Percentiles rank a stretch among this genome's conserved stretches.
Evolutionary conservation across 768 basidiomycete species (phyloP).

Genomic region (Psilocybe azurescens): DNA sequence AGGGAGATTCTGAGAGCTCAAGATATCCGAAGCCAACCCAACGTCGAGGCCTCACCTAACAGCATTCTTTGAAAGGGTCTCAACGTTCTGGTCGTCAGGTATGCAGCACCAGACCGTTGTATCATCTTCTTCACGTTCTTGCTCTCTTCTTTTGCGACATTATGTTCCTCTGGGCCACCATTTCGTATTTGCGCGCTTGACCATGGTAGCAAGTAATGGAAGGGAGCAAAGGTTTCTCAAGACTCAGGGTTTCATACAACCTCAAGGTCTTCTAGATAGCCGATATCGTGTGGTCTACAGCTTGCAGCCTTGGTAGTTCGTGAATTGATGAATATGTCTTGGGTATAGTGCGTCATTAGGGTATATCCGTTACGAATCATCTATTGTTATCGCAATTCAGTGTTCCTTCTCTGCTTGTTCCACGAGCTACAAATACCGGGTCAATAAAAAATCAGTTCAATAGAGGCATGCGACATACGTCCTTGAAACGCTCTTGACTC

Average conservation of each 20-base stretch:
- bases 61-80: background rate
- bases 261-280: no score
- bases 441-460: background rate
- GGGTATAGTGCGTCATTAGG: background rate
- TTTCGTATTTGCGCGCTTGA: no score
- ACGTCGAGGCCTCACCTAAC: background rate
- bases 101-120: background rate
- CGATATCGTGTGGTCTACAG: no score
- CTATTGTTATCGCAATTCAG: no score
- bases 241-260: no score
- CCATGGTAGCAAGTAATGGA: no score
- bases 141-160: background rate
- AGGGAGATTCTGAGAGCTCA: background rate
- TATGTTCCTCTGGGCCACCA: background rate
- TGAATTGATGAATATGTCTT: no score
- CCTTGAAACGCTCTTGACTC: constrained; percentile 47
- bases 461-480: constrained; percentile 30
- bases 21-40: background rate
- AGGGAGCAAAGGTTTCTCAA: no score
- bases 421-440: constrained; percentile 2
- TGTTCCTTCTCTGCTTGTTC: constrained; percentile 2
- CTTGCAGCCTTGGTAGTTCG: no score
- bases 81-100: background rate
- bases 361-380: background rate
- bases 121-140: background rate